Conservation (phyloP, 1,284 basidiomycete species). For the Fistulina hepatica region DNA sequence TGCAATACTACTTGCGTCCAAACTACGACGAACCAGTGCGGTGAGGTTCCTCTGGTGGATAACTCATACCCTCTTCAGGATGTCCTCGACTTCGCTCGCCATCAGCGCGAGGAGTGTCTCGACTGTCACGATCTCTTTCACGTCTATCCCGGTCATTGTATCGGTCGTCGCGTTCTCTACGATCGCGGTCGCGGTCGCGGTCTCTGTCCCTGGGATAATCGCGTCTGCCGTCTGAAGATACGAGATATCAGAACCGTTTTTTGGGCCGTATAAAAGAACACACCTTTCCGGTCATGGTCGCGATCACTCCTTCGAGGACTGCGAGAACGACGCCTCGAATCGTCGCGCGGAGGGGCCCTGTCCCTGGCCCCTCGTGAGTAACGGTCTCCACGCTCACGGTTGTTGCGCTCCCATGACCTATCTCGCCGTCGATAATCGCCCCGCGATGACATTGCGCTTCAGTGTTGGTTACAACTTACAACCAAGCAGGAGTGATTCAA, state of each 20-base stretch:
- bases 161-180: conserved; percentile 21
- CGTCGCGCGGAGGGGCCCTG: conserved; percentile 31
- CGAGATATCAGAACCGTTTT: background rate
- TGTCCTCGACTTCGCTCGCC: conserved; percentile 16
- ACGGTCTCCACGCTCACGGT: conserved; percentile 36
- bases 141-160: conserved; percentile 26
- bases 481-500: no score
- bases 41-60: conserved; percentile 10
- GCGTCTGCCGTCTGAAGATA: conserved; percentile 11
- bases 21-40: conserved; percentile 6
- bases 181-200: conserved; percentile 24
- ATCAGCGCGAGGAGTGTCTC: conserved; percentile 12
- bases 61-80: conserved; percentile 26
- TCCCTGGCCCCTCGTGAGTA: conserved; percentile 24
- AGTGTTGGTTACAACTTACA: no score
- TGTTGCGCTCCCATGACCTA: conserved; percentile 56
- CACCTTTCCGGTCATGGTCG: conserved; percentile 34
- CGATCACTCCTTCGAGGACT: conserved; percentile 46
- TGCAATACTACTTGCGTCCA: background rate
- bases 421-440: conserved; percentile 49
- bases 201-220: conserved; percentile 27
- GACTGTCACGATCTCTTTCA: conserved; percentile 29
- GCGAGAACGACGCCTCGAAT: conserved; percentile 55
- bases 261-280: conserved; percentile 7
- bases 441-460: conserved; percentile 33